Conservation (phyloP, 73 alveolate genomes). For the Paramecium sonneborni region DNA sequence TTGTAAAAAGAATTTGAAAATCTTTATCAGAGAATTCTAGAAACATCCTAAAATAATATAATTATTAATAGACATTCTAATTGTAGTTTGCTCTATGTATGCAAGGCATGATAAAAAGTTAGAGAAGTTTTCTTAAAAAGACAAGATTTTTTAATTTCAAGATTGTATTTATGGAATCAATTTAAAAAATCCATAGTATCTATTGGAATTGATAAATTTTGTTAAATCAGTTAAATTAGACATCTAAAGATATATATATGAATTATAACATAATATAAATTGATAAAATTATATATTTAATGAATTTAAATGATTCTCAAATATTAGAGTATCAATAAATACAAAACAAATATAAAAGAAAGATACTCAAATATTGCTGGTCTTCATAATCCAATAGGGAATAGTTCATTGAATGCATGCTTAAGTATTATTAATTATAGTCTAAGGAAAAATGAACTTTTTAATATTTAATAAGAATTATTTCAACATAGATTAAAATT, state of each 20-base stretch:
- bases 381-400: background rate
- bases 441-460: background rate
- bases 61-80: constrained; percentile 9
- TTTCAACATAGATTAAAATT: background rate
- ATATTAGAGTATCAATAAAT: background rate
- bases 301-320: background rate
- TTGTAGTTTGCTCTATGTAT: background rate
- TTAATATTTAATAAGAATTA: background rate
- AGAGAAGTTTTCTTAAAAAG: background rate
- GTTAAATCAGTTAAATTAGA: background rate
- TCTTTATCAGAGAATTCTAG: constrained; percentile 5
- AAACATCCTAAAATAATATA: background rate
- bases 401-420: background rate
- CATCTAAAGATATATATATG: background rate
- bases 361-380: background rate
- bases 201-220: background rate
- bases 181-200: background rate
- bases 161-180: background rate
- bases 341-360: background rate
- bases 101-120: constrained; percentile 13
- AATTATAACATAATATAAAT: background rate
- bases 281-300: background rate
- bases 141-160: constrained; percentile 9
- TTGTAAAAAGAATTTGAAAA: constrained; percentile 29
- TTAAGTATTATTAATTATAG: background rate